Percentiles rank a stretch among this genome's conserved stretches.
phyloP scores from a whole-genome alignment of 2,329 filamentous ascomycete genomes.

The Penicillium polonicum region DNA sequence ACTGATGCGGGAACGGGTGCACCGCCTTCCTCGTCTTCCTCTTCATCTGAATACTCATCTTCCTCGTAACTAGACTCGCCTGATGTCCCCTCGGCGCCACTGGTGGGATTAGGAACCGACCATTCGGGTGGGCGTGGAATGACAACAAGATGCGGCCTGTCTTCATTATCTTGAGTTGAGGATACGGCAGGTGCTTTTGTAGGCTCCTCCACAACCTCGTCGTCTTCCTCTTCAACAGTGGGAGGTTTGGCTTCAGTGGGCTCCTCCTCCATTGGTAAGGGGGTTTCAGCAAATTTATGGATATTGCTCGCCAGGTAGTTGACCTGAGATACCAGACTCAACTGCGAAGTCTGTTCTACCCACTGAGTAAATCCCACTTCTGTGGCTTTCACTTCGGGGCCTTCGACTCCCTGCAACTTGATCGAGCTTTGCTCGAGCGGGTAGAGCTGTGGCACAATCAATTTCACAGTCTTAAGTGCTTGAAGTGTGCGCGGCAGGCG shows the following conservation, averaged over 20 bases:
- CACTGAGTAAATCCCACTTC: constrained; percentile 65
- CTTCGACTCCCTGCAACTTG: constrained; percentile 63
- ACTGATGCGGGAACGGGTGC: constrained; percentile 35
- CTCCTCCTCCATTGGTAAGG: constrained; percentile 29
- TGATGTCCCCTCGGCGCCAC: constrained; percentile 38
- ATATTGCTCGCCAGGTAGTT: constrained; percentile 74
- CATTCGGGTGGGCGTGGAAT: constrained; percentile 79
- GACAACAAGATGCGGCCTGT: constrained; percentile 65
- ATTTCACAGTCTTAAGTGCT: constrained; percentile 61
- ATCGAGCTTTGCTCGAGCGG: constrained; percentile 67
- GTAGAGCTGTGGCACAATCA: constrained; percentile 70
- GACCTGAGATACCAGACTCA: constrained; percentile 69
- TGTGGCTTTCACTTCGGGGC: constrained; percentile 59
- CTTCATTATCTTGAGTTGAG: constrained; percentile 34
- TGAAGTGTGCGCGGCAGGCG: constrained; percentile 63
- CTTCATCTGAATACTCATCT: constrained; percentile 46
- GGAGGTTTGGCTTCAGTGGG: constrained; percentile 6
- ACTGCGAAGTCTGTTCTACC: constrained; percentile 55
- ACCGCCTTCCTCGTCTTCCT: constrained; percentile 46
- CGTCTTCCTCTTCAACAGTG: constrained; percentile 3
- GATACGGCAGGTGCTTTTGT: constrained; percentile 14
- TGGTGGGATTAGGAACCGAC: constrained; percentile 44
- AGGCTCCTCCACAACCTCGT: constrained; percentile 10
- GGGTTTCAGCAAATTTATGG: constrained; percentile 62
- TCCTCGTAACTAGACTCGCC: constrained; percentile 49